Conservation (phyloP, 441 rosid genomes). For the Euphorbia schlechtendalii region DNA sequence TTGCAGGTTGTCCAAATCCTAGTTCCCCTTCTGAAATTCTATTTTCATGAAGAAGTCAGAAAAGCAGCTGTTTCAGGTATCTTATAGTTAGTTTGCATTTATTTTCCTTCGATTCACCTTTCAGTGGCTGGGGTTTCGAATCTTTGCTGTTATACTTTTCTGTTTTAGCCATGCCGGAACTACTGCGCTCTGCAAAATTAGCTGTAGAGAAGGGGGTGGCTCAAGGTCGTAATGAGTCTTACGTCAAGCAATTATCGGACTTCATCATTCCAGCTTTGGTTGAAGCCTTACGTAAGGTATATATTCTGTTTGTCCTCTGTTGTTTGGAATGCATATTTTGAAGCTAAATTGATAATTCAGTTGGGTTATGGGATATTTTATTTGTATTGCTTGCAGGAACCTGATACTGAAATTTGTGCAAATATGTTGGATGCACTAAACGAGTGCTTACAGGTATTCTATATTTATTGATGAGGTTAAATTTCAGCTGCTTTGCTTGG, state of each 20-base stretch:
- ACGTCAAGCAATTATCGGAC: slow-evolving; percentile 88
- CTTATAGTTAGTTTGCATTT: slow-evolving; percentile 2
- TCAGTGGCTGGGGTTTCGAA: slow-evolving; percentile 1
- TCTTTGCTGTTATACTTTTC: not conserved
- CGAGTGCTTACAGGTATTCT: slow-evolving; percentile 88
- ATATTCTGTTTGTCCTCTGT: slow-evolving; percentile 13
- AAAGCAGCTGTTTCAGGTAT: slow-evolving; percentile 99
- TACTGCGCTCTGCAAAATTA: slow-evolving; percentile 88
- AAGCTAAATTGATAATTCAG: not conserved
- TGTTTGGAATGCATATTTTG: not conserved
- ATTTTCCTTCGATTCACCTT: not conserved
- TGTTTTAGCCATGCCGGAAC: slow-evolving; percentile 88
- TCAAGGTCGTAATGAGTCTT: slow-evolving; percentile 82
- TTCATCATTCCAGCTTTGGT: slow-evolving; percentile 84
- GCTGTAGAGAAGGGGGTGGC: slow-evolving; percentile 89
- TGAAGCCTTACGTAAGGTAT: slow-evolving; percentile 95
- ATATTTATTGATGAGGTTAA: not conserved
- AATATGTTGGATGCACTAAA: slow-evolving; percentile 94
- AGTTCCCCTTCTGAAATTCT: slow-evolving; percentile 96
- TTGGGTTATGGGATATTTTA: slow-evolving; percentile 8
- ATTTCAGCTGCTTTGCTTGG: not conserved
- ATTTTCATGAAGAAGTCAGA: slow-evolving; percentile 99
- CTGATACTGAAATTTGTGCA: slow-evolving; percentile 94
- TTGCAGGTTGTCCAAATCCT: slow-evolving; percentile 87
- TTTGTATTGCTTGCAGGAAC: slow-evolving; percentile 66